Percentiles rank a stretch among this genome's conserved stretches.
These are phyloP conservation scores for Alliaria petiolata DNA, from an alignment of 345 rosid genomes.

Conservation along the genomic window DNA sequence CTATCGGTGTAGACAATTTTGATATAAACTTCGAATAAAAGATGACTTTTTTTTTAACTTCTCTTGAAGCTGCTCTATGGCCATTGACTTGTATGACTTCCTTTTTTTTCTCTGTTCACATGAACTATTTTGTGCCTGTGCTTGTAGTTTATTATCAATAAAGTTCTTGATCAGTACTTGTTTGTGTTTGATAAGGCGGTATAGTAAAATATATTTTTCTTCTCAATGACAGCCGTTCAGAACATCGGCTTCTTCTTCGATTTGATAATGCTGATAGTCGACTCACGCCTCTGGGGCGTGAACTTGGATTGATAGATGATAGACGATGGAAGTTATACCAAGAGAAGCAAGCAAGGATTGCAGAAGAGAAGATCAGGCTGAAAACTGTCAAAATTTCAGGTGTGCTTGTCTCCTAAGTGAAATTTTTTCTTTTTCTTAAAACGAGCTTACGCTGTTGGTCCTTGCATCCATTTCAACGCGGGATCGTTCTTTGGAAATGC, in stretches of 20 bases:
- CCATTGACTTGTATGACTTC: neutral
- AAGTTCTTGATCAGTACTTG: neutral
- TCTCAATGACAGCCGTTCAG: slow-evolving; percentile 69
- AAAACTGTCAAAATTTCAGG: slow-evolving; percentile 86
- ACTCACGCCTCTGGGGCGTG: slow-evolving; percentile 89
- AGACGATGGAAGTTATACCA: slow-evolving; percentile 87
- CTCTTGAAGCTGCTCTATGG: neutral
- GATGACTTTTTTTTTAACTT: neutral
- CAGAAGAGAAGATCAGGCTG: slow-evolving; percentile 76
- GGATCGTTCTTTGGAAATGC: neutral
- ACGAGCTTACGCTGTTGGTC: too few relatives aligned
- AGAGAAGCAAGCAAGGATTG: slow-evolving; percentile 77
- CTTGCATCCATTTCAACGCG: slow-evolving; percentile 6
- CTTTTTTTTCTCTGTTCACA: neutral
- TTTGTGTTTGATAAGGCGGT: neutral
- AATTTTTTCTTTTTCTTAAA: too few relatives aligned
- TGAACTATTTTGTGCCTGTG: neutral
- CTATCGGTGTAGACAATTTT: neutral
- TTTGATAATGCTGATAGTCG: slow-evolving; percentile 97
- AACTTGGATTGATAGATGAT: slow-evolving; percentile 87
- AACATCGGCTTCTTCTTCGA: slow-evolving; percentile 88
- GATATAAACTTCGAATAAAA: neutral
- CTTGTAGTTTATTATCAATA: neutral
- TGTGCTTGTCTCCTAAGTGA: slow-evolving; percentile 7
- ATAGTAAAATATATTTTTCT: slow-evolving; percentile 16